Evolutionary conservation across 495 filamentous ascomycete species (phyloP), one percentile per base, ranked within the genome.

Genomic region (Penicillium mononematosum): DNA sequence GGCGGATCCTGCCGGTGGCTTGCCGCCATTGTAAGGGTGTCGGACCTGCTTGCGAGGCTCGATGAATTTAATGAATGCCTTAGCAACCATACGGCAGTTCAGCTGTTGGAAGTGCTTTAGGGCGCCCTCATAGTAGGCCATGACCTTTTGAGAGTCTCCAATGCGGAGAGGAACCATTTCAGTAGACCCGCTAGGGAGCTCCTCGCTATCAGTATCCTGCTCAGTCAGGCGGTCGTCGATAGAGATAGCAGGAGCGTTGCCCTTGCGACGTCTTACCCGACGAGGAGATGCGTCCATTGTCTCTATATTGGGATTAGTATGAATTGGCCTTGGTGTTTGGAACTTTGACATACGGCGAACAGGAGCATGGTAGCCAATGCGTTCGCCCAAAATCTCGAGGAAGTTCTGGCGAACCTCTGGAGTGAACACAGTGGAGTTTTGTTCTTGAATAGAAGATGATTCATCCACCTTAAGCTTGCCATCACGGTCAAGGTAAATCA

Each of bases 1-100:
- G 7, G 71, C 58, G 25, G 70, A 69, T 24, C 72, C 71, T 46
- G 68, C 55, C 32, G 69, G 68, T 9, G 70, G 62, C 52, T 68
- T 69, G 42, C 85, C 80, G 17, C 83, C 79, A 24, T 88, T 92
- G 69, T 96, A 97, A 24, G 66, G 66, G 59, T 67, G 64, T 53
- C 64, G 50, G 0, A 85, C 84, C 68, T 95, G 90, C 67, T 96
- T 96, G 64, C 88, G 91, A 1, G 91, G 88, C 56, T 90, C 88
- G 5, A 95, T 85, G 25, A 85, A 81, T 63, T 88, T 91, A 60
- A 96, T 86, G 74, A 90, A 93, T 22, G 82, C 86, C 66, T 92
- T 93, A 22, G 83, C 83, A 20, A 94, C 82, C 57, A 75, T 80
- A 75, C 48, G 79, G 69, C 87, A 88, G 53, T 86, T 83, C 6